A percentile compares a stretch with the other conserved stretches of the same genome.
Conservation (phyloP, 495 filamentous ascomycete genomes). For the Talaromyces nanjingensis region DNA sequence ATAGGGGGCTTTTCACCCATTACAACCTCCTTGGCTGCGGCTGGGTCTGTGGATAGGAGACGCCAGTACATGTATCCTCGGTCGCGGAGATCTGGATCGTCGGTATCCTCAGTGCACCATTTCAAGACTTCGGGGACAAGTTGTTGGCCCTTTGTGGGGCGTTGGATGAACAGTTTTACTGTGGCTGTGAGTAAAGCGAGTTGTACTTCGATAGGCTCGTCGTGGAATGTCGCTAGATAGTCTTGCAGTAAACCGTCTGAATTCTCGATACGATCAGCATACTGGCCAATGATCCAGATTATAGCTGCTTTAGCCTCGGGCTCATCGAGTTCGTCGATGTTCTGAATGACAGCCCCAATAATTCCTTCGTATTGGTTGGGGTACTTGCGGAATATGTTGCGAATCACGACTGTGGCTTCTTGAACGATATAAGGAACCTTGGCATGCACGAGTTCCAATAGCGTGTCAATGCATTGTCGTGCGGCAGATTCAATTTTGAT, state of each 20-base stretch:
- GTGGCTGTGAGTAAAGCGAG: constrained; percentile 91
- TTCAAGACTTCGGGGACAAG: constrained; percentile 94
- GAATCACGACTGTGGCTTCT: constrained; percentile 98
- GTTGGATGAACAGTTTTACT: constrained; percentile 96
- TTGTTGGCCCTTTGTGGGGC: constrained; percentile 89
- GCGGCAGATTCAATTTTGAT: constrained; percentile 98
- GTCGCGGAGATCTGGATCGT: constrained; percentile 94
- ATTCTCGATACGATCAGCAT: constrained; percentile 94
- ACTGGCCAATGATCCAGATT: constrained; percentile 99
- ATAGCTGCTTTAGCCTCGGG: constrained; percentile 99
- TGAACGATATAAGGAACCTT: constrained; percentile 99
- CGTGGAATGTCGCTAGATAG: constrained; percentile 86
- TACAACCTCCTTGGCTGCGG: constrained; percentile 77
- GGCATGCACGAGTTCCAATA: constrained; percentile 91
- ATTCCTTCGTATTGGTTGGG: constrained; percentile 98
- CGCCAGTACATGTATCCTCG: constrained; percentile 99
- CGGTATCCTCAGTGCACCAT: constrained; percentile 98
- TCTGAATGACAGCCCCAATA: constrained; percentile 89
- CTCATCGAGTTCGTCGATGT: constrained; percentile 94
- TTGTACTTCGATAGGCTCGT: constrained; percentile 93
- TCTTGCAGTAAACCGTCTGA: constrained; percentile 90
- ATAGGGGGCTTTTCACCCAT: constrained; percentile 98
- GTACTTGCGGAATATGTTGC: constrained; percentile 99
- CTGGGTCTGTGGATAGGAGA: constrained; percentile 87
- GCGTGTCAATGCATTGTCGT: constrained; percentile 79